Percentiles rank a stretch among this genome's conserved stretches.
Evolutionary conservation across 208 protist genomes (phyloP).

Genomic region (Borovskyia barvae): DNA sequence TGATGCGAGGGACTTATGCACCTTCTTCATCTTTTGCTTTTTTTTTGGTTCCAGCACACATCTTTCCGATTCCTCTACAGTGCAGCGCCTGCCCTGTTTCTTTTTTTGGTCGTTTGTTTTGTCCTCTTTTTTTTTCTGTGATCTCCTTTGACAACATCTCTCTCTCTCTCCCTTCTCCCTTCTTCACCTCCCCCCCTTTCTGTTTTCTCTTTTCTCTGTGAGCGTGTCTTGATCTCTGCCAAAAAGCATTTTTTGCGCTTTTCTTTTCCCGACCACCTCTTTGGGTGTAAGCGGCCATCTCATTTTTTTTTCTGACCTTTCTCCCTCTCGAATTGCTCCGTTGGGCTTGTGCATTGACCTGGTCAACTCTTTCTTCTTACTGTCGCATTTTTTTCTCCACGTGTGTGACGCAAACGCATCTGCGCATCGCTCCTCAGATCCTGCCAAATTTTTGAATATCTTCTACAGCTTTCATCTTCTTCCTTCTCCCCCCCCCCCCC

Average conservation of each 20-base stretch:
- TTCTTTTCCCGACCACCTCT: not conserved
- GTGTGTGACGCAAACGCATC: too few relatives aligned
- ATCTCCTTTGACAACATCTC: not conserved
- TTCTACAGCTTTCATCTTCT: not conserved
- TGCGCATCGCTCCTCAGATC: too few relatives aligned
- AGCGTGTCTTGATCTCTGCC: too few relatives aligned
- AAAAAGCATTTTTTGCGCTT: not conserved
- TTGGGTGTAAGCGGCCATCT: not conserved
- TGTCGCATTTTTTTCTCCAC: not conserved
- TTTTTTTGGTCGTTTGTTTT: not conserved
- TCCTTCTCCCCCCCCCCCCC: not conserved
- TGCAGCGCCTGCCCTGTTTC: not conserved
- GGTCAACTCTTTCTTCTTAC: not conserved
- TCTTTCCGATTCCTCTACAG: not conserved
- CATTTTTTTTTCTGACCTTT: not conserved
- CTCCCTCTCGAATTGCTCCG: not conserved
- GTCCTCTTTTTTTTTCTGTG: not conserved
- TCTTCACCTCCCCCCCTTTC: not conserved
- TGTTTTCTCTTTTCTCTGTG: not conserved
- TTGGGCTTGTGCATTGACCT: not conserved
- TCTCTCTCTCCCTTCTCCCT: not conserved
- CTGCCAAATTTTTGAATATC: too few relatives aligned
- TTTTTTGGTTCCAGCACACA: not conserved
- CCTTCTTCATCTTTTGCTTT: constrained; percentile 2
- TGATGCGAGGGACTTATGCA: too few relatives aligned